Conservation (phyloP, 495 filamentous ascomycete species). For the Xylaria grammica region DNA sequence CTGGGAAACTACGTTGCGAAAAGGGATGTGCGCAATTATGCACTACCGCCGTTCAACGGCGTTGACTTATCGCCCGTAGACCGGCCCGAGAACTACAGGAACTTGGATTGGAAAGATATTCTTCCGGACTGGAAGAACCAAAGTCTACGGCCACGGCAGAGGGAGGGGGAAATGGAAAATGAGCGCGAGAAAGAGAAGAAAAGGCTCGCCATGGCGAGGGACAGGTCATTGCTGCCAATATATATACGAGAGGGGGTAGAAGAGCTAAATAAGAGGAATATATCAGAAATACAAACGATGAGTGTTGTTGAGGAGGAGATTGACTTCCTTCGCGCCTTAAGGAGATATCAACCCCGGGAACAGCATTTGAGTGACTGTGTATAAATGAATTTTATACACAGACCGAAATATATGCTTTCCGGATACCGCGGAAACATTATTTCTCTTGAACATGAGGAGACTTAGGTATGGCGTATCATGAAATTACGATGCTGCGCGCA, state of each 20-base stretch:
- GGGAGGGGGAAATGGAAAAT: neutral
- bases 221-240: neutral
- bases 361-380: neutral
- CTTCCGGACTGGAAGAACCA: conserved; percentile 26
- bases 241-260: neutral
- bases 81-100: conserved; percentile 19
- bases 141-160: conserved; percentile 12
- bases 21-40: neutral
- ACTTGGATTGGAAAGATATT: conserved; percentile 17
- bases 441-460: no score
- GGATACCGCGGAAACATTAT: no score
- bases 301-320: neutral
- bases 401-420: no score
- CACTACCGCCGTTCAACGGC: conserved; percentile 31
- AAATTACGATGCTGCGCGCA: no score
- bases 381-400: neutral
- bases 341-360: conserved; percentile 7
- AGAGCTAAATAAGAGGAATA: neutral
- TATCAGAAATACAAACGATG: neutral
- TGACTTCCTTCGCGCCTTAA: neutral
- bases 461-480: no score
- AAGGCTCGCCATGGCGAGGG: neutral
- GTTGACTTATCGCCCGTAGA: conserved; percentile 10
- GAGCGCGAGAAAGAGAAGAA: neutral
- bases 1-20: conserved; percentile 18